Conservation (phyloP, 2,329 filamentous ascomycete species). For the Cladosporium phlei region DNA sequence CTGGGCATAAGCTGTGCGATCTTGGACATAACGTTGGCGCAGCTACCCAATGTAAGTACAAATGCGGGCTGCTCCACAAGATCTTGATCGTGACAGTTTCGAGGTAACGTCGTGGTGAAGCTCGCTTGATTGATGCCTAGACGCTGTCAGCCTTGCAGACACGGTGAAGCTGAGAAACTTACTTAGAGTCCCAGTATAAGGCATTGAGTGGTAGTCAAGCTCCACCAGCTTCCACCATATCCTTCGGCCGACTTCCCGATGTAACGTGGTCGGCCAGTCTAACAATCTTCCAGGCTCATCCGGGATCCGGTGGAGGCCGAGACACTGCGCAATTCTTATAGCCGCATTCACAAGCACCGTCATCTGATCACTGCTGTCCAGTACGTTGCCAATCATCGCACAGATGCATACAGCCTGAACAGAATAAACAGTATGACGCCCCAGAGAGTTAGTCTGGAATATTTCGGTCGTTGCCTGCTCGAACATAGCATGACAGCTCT, state of each 20-base stretch:
- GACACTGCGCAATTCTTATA: constrained; percentile 13
- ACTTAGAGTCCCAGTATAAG: not conserved
- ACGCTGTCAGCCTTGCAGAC: not conserved
- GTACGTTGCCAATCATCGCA: constrained; percentile 15
- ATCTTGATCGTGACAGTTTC: not conserved
- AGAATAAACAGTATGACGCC: not conserved
- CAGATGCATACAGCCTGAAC: not conserved
- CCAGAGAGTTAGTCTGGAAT: not conserved
- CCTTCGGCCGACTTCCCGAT: not conserved
- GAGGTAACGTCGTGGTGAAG: not conserved
- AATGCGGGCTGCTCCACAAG: not conserved
- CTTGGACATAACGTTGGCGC: not conserved
- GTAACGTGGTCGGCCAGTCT: not conserved
- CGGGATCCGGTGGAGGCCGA: constrained; percentile 6
- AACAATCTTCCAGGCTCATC: not conserved
- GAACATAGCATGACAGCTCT: not conserved
- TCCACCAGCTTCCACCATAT: constrained; percentile 1
- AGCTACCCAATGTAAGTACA: not conserved
- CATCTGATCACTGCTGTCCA: constrained; percentile 16
- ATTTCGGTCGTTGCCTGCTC: not conserved
- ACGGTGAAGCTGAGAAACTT: not conserved
- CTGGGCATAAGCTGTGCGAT: not conserved
- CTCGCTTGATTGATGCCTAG: not conserved
- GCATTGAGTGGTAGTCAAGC: not conserved
- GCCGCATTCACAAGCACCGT: constrained; percentile 15